Percentiles rank a stretch among this genome's conserved stretches.
Evolutionary conservation across 306 rosid species (phyloP).

Genomic region (Vigna reflexopilosa): DNA sequence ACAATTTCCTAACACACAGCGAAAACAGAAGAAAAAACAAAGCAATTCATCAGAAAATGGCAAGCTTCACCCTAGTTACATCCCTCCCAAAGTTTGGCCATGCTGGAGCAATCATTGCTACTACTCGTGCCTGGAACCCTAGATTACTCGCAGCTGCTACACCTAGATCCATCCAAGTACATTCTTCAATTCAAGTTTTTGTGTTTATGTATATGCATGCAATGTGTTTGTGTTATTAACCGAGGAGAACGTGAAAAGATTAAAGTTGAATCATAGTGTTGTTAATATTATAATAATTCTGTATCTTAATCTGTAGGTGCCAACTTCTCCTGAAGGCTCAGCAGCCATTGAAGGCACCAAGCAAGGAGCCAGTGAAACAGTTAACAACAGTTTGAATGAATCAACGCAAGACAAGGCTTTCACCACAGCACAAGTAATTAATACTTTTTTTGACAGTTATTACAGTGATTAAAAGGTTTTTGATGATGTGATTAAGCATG

Average conservation of each 20-base stretch:
- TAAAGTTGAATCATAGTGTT: too few relatives aligned
- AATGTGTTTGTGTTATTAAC: too few relatives aligned
- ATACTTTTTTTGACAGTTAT: too few relatives aligned
- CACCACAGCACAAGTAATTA: conserved; percentile 56
- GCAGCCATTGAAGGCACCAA: conserved; percentile 44
- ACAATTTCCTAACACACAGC: background rate
- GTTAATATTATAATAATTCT: background rate
- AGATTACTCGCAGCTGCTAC: conserved; percentile 52
- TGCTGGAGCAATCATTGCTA: conserved; percentile 55
- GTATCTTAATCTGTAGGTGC: conserved; percentile 36
- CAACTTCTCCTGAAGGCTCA: conserved; percentile 48
- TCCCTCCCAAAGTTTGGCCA: conserved; percentile 58
- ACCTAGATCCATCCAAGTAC: conserved; percentile 64
- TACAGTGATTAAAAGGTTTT: too few relatives aligned
- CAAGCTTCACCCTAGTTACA: conserved; percentile 50
- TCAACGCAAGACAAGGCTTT: conserved; percentile 54
- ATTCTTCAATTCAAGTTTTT: background rate
- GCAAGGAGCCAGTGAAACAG: conserved; percentile 53
- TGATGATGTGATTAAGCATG: too few relatives aligned
- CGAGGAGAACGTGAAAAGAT: too few relatives aligned
- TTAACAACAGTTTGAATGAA: conserved; percentile 48
- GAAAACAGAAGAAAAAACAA: background rate
- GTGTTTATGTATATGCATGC: too few relatives aligned
- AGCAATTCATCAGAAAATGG: conserved; percentile 43
- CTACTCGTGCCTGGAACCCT: conserved; percentile 51